Conservation (phyloP, 1,284 basidiomycete species). For the Austroboletus rostrupii region DNA sequence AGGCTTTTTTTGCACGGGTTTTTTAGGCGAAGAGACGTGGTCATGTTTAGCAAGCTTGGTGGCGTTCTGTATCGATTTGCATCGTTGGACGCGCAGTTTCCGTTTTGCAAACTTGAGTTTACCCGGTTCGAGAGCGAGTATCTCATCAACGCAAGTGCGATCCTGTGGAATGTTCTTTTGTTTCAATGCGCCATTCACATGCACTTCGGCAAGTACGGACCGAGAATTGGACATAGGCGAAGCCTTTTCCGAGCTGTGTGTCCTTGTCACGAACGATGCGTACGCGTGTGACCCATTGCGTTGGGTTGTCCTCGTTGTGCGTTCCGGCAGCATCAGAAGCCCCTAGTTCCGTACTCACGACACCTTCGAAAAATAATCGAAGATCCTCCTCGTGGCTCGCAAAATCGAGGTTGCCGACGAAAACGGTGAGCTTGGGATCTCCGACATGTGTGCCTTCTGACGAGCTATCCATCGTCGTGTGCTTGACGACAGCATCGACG, state of each 20-base stretch:
- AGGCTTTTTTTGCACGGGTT: slow-evolving; percentile 11
- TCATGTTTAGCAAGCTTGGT: slow-evolving; percentile 10
- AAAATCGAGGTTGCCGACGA: slow-evolving; percentile 93
- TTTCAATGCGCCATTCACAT: slow-evolving; percentile 6
- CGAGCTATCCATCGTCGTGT: neutral
- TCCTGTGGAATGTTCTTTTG: slow-evolving; percentile 48
- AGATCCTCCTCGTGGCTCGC: slow-evolving; percentile 89
- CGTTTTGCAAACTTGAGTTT: slow-evolving; percentile 89
- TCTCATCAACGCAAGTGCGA: slow-evolving; percentile 83
- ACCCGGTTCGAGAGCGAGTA: slow-evolving; percentile 69
- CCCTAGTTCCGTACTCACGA: slow-evolving; percentile 76
- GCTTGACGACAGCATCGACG: slow-evolving; percentile 62
- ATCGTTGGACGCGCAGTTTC: slow-evolving; percentile 80
- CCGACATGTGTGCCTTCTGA: slow-evolving; percentile 21
- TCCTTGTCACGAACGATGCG: slow-evolving; percentile 88
- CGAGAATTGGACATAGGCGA: slow-evolving; percentile 88
- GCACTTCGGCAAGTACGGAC: slow-evolving; percentile 44
- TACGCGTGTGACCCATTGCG: slow-evolving; percentile 78
- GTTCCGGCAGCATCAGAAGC: slow-evolving; percentile 29
- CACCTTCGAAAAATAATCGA: slow-evolving; percentile 80
- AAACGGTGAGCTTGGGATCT: slow-evolving; percentile 82
- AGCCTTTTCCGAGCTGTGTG: slow-evolving; percentile 96
- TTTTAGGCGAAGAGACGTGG: slow-evolving; percentile 3
- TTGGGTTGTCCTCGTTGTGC: slow-evolving; percentile 30
- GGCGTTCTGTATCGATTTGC: slow-evolving; percentile 56